Evolutionary conservation across 176 grass and related monocot species (phyloP), one percentile per base, ranked within the genome.

Genomic region (Thalia dealbata): DNA sequence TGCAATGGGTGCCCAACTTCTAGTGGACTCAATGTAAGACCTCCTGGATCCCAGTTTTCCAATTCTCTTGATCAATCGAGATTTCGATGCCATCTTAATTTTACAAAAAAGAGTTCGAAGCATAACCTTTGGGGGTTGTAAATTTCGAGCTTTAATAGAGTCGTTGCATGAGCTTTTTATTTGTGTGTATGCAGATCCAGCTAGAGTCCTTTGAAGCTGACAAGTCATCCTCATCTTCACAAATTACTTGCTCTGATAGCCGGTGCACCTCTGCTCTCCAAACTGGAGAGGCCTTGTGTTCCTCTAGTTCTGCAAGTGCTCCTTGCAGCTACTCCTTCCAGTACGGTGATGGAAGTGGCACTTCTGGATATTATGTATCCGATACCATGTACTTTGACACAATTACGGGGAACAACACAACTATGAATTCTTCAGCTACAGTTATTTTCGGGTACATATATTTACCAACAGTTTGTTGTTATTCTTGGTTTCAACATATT

Each of bases 311-410:
- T 55, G 38, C 83, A 50, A 89, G 69, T 67, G 79, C 78, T 76
- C 81, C 81, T 50, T 99, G 95, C 12, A 79, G 78, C 72, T 99
- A 99, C 75, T 82, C 90, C 78, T 99, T 93, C 77, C 86, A 89
- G 69, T 99, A 99, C 66, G 95, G 95, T 41, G 95, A 99, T 77
- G 95, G 95, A 25, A 99, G 95, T 86, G 87, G 87, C 43, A 93
- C 90, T 26, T 88, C 90, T 64, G 95, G 95, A 38, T 99, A 80
- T 76, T 99, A 99, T 60, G 87, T 99, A 19, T 87, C 85, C 9
- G 95, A 99, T 79, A 88, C 85, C 7, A 83, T 99, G 55, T 81
- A 85, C 82, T 93, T 99, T 9, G 79, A 88, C 59, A 88, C 79
- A 63, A 75, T 91, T 54, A 76, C 80, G 73, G 90, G 81, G 75